Conservation (phyloP, 2,329 filamentous ascomycete genomes). For the Pyrenochaeta sp. region DNA sequence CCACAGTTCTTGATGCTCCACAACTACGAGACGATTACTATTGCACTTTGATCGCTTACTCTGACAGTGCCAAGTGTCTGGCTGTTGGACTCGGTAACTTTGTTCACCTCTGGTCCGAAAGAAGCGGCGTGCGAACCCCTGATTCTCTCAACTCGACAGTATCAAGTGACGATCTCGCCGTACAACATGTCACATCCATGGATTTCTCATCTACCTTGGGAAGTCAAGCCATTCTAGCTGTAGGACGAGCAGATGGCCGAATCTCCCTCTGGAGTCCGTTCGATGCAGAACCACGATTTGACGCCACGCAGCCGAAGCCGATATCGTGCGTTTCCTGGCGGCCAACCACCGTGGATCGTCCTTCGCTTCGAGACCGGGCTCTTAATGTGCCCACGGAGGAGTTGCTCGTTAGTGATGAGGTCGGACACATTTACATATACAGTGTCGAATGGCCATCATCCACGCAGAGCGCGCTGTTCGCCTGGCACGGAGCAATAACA, state of each 20-base stretch:
- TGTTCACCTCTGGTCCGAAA: slow-evolving; percentile 90
- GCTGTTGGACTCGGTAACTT: slow-evolving; percentile 82
- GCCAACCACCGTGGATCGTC: slow-evolving; percentile 63
- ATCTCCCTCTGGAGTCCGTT: slow-evolving; percentile 80
- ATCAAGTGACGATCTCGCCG: slow-evolving; percentile 31
- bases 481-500: slow-evolving; percentile 80
- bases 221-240: slow-evolving; percentile 79
- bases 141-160: slow-evolving; percentile 62
- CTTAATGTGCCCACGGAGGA: slow-evolving; percentile 75
- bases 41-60: slow-evolving; percentile 90
- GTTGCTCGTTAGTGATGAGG: slow-evolving; percentile 84
- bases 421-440: slow-evolving; percentile 86
- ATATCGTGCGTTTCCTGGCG: slow-evolving; percentile 85
- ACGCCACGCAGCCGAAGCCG: slow-evolving; percentile 73
- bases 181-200: slow-evolving; percentile 75
- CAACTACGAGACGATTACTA: slow-evolving; percentile 94
- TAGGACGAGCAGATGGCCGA: slow-evolving; percentile 79
- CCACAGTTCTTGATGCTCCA: slow-evolving; percentile 84
- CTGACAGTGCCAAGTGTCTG: slow-evolving; percentile 73
- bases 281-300: slow-evolving; percentile 74
- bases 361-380: slow-evolving; percentile 58
- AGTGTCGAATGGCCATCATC: slow-evolving; percentile 79
- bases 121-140: slow-evolving; percentile 67
- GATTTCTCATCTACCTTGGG: slow-evolving; percentile 85
- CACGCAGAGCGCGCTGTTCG: slow-evolving; percentile 69